Percentiles rank a stretch among this genome's conserved stretches.
Conservation (phyloP, 2,329 filamentous ascomycete genomes). For the Aspergillus calidoustus region DNA sequence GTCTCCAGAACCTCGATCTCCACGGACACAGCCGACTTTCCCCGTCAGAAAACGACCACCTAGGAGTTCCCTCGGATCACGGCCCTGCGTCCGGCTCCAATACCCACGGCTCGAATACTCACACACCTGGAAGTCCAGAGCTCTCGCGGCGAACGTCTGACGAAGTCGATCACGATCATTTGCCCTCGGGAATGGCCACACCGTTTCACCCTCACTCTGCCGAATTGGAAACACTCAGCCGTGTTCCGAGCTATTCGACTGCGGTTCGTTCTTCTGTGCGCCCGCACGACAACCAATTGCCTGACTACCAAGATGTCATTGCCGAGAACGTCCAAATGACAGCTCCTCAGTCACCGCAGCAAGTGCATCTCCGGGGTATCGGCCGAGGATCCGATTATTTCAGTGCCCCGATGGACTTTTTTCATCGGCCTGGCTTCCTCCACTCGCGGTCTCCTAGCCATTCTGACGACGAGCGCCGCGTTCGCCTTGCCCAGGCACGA, state of each 20-base stretch:
- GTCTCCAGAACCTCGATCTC: conserved; percentile 61
- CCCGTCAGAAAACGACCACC: conserved; percentile 29
- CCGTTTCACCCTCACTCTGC: conserved; percentile 51
- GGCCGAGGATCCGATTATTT: conserved; percentile 38
- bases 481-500: conserved; percentile 46
- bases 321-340: conserved; percentile 33
- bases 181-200: conserved; percentile 46
- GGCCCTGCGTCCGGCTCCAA: conserved; percentile 36
- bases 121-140: conserved; percentile 33
- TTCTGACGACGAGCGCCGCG: conserved; percentile 44
- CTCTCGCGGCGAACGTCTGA: conserved; percentile 54
- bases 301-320: conserved; percentile 68
- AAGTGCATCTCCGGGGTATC: conserved; percentile 44
- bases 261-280: conserved; percentile 69
- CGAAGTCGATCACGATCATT: conserved; percentile 51
- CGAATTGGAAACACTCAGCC: conserved; percentile 68
- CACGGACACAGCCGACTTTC: conserved; percentile 28
- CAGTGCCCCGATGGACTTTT: conserved; percentile 7
- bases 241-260: conserved; percentile 78
- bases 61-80: conserved; percentile 37
- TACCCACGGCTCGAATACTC: conserved; percentile 27
- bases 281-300: conserved; percentile 58
- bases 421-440: conserved; percentile 29
- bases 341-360: conserved; percentile 43
- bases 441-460: conserved; percentile 31